Evolutionary conservation across 2,329 filamentous ascomycete genomes (phyloP), one percentile per base, ranked within the genome.

Genomic region (Hymenotorrendiella dingleyae): DNA sequence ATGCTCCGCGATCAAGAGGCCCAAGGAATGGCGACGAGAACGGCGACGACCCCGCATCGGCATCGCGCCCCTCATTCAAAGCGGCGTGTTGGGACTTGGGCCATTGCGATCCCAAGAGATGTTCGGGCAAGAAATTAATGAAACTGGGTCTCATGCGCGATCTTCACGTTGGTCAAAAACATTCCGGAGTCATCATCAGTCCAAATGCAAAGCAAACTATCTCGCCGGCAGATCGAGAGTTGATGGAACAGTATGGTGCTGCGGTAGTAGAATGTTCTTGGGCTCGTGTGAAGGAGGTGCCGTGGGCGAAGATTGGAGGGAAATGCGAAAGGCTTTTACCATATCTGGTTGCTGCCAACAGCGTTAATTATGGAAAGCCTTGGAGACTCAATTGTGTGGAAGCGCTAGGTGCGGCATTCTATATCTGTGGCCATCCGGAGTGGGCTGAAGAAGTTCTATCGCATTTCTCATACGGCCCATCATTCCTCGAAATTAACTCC

Each of bases 1-100:
- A 78, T 47, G 67, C 72, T 11, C 73, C 80, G 48, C 73, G 78
- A 50, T 69, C 73, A 50, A 71, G 73, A 48, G 68, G 72, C 46
- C 73, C 72, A 53, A 70, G 67, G 59, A 61, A 60, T 48, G 55
- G 67, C 38, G 61, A 65, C 42, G 66, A 68, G 47, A 63, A 70
- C 41, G 54, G 55, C 54, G 53, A 64, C 50, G 56, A 66, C 41
- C 59, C 58, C 43, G 45, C 57, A 42, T 47, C 58, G 36, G 44
- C 56, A 40, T 47, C 58, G 36, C 76, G 57, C 51, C 80, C 67
- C 28, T 60, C 69, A 17, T 96, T 90, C 76, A 94, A 94, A 67
- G 91, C 93, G 36, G 93, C 91, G 46, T 96, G 91, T 64, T 98
- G 93, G 93, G 93, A 98, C 61, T 74, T 98, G 24, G 91, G 90